These are phyloP conservation scores for Xerocomellus chrysenteron DNA, from an alignment of 768 basidiomycete species.

Conservation along the genomic window DNA sequence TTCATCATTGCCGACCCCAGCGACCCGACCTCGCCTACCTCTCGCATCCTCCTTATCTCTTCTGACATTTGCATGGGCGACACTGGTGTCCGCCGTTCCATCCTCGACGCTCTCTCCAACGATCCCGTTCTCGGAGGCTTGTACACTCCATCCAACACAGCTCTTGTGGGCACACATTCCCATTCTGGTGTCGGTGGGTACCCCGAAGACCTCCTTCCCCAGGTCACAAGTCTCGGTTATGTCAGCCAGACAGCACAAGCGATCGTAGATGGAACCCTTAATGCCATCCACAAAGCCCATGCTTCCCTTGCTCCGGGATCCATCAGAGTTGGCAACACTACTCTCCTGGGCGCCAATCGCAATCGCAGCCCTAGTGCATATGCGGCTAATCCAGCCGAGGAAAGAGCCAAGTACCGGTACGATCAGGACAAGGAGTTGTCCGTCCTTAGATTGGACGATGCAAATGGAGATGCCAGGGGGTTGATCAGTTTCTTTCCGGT, in stretches of 20 bases:
- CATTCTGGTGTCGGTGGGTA: constrained; percentile 81
- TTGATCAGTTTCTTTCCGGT: constrained; percentile 76
- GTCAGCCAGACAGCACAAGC: constrained; percentile 71
- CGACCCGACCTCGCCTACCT: constrained; percentile 38
- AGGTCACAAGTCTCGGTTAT: constrained; percentile 72
- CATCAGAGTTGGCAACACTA: constrained; percentile 67
- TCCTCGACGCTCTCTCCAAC: constrained; percentile 55
- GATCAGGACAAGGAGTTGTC: constrained; percentile 78
- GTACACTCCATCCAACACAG: constrained; percentile 70
- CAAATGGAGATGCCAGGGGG: constrained; percentile 55
- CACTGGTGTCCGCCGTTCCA: constrained; percentile 67
- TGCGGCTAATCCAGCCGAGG: constrained; percentile 68
- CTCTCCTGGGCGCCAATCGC: constrained; percentile 63
- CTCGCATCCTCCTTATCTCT: constrained; percentile 73
- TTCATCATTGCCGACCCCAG: constrained; percentile 62
- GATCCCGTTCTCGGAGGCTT: constrained; percentile 53
- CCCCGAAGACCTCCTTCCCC: constrained; percentile 74
- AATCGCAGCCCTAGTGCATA: constrained; percentile 80
- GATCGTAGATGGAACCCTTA: constrained; percentile 67
- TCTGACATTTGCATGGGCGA: constrained; percentile 87
- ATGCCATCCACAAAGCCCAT: constrained; percentile 69
- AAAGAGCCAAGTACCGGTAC: constrained; percentile 62
- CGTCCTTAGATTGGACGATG: constrained; percentile 63
- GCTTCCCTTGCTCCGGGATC: constrained; percentile 56
- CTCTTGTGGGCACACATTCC: constrained; percentile 71